These are phyloP conservation scores for Apiospora hydei DNA, from an alignment of 2,329 filamentous ascomycete species.

Conservation along the genomic window DNA sequence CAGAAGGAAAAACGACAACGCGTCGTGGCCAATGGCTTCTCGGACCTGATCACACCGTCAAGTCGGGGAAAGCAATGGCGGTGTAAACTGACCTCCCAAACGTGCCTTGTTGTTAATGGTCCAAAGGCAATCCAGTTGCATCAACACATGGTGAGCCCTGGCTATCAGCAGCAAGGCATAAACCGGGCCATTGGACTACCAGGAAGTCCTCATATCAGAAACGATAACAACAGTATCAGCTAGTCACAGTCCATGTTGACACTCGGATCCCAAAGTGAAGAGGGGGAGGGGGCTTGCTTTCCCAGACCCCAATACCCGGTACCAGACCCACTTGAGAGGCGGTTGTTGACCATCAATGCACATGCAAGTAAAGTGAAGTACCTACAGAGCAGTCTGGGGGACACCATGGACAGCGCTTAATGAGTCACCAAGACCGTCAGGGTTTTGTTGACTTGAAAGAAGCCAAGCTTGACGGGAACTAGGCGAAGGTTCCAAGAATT, in stretches of 20 bases:
- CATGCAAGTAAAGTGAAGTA: not conserved
- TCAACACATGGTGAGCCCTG: not conserved
- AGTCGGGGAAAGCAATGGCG: not conserved
- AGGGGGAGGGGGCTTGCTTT: not conserved
- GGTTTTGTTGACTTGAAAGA: not conserved
- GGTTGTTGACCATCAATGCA: not conserved
- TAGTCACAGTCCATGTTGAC: not conserved
- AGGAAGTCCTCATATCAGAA: not conserved
- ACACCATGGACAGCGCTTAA: not conserved
- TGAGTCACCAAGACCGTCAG: conserved; percentile 1
- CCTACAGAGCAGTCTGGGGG: not conserved
- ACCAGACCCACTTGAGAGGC: not conserved
- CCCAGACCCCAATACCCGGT: conserved; percentile 11
- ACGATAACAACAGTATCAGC: not conserved
- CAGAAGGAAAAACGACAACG: not conserved
- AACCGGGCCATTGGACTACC: too few species aligned
- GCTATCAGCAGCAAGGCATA: not conserved
- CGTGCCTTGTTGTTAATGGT: too few species aligned
- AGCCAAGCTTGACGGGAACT: not conserved
- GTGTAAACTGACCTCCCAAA: too few species aligned
- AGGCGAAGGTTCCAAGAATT: not conserved
- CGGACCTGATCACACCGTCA: not conserved
- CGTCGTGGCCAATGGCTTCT: not conserved
- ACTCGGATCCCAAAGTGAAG: not conserved
- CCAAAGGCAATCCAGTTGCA: not conserved